phyloP scores from a whole-genome alignment of 2,329 filamentous ascomycete species.

The Trichoderma lentiforme region DNA sequence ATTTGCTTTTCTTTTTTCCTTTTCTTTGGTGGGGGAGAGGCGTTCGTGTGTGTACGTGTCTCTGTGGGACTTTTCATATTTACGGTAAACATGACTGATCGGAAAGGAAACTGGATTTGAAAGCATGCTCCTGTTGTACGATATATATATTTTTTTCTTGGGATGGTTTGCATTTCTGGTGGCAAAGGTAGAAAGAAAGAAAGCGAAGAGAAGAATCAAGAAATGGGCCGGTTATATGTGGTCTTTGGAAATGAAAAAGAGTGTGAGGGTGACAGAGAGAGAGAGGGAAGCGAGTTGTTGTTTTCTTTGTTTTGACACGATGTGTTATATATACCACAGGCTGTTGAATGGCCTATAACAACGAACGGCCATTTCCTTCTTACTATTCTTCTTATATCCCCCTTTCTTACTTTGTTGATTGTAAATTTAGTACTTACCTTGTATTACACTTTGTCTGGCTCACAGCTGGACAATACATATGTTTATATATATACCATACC shows the following conservation, averaged over 20 bases:
- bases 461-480: not conserved
- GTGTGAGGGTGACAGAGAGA: not conserved
- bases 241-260: not conserved
- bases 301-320: not conserved
- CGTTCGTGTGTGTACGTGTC: slow-evolving; percentile 15
- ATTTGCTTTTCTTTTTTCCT: slow-evolving; percentile 3
- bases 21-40: not conserved
- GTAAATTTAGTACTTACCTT: not conserved
- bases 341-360: not conserved
- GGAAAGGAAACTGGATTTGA: slow-evolving; percentile 16
- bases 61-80: slow-evolving; percentile 20
- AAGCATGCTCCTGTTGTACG: slow-evolving; percentile 31
- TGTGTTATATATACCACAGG: not conserved
- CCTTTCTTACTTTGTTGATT: not conserved
- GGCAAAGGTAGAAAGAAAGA: not conserved
- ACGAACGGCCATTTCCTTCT: not conserved
- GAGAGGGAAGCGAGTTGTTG: not conserved
- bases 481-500: not conserved
- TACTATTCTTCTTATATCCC: not conserved
- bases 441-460: not conserved
- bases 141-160: slow-evolving; percentile 24
- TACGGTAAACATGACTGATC: slow-evolving; percentile 25
- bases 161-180: slow-evolving; percentile 24
- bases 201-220: slow-evolving; percentile 14
- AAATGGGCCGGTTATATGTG: not conserved